Base-by-base conservation (phyloP, 768 basidiomycete genomes). In the Harrya chromipes region DNA sequence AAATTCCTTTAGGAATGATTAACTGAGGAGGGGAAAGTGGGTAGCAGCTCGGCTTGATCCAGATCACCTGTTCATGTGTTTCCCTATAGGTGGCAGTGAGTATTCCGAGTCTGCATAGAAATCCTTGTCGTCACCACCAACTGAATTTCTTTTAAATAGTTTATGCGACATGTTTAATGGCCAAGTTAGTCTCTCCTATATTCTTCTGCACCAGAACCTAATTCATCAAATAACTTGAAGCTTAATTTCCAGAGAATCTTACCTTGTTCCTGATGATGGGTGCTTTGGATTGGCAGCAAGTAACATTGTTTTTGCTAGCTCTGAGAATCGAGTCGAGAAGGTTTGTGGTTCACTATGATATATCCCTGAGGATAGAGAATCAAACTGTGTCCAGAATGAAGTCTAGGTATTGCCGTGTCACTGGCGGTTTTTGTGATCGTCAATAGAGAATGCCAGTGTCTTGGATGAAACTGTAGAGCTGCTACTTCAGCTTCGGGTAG, bases 161-260 rank as follows among this genome's bases (percentile, higher is more conserved):
- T 31, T 66, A 66, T 54, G 59, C 62, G 24, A 19, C 20, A 37
- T 66, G 67, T 29, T 46, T 66, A 2, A 66, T 66, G 55, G 47
- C 65, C 17, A 66, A 67, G 65, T 67, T 12, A 44, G 65, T 48
- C 6, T 2, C 14, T 23, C 31, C 4, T 31, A 21, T 27, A 14
- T 5, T 35, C 17, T 20, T 20, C 23, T 0, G 20, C 19, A 31
- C 8, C 21, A 5, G 4, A 14, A 6, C 20, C 34, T 55, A 39
- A 64, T 39, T 1, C 33, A 14, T 0, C 4, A 19, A 16, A 4
- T 34, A 14, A n/a, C n/a, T n/a, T n/a, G n/a, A n/a, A 66, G 67
- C 29, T 49, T 64, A 4, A 50, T 66, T 52, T 60, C 65, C 36
- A 67, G 59, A 24, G 55, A 57, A 20, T 69, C 67, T 16, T 69